Conservation (phyloP, 2,329 filamentous ascomycete genomes). For the Aspergillus intermedius region DNA sequence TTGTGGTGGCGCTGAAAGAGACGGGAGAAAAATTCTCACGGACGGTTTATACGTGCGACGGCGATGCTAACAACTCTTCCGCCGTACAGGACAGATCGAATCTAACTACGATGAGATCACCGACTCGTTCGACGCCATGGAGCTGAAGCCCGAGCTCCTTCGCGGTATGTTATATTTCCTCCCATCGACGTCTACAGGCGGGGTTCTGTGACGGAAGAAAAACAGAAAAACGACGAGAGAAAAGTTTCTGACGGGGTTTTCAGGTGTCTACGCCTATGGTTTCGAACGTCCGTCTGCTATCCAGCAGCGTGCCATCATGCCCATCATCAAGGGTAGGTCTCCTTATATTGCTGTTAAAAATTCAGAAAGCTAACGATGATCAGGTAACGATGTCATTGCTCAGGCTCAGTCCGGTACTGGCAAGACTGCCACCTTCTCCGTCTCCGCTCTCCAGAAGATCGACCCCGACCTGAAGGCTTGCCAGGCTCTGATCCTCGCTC, state of each 20-base stretch:
- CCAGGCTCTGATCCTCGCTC: slow-evolving; percentile 96
- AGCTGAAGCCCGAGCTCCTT: slow-evolving; percentile 92
- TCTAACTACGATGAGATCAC: slow-evolving; percentile 99
- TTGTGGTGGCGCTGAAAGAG: slow-evolving; percentile 6
- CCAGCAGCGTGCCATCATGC: slow-evolving; percentile 99
- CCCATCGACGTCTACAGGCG: slow-evolving; percentile 6
- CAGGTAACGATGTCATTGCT: slow-evolving; percentile 96
- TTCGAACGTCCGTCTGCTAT: slow-evolving; percentile 99
- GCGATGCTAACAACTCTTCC: not conserved
- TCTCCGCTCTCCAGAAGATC: slow-evolving; percentile 98
- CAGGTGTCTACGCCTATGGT: slow-evolving; percentile 97
- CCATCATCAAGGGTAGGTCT: slow-evolving; percentile 91
- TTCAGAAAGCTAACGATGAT: not conserved
- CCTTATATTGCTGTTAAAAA: not conserved
- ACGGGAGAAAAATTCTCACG: slow-evolving; percentile 5
- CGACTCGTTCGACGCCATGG: slow-evolving; percentile 98
- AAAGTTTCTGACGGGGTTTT: slow-evolving; percentile 19
- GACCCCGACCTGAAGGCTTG: slow-evolving; percentile 90
- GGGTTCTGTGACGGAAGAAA: slow-evolving; percentile 16
- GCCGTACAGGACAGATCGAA: slow-evolving; percentile 83
- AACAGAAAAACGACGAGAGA: slow-evolving; percentile 6
- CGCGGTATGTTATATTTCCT: slow-evolving; percentile 58
- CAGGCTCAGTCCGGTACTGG: slow-evolving; percentile 99
- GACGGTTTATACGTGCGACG: not conserved
- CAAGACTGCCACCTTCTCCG: slow-evolving; percentile 99